phyloP scores from a whole-genome alignment of 2,329 filamentous ascomycete species.

The Venturia carpophila region DNA sequence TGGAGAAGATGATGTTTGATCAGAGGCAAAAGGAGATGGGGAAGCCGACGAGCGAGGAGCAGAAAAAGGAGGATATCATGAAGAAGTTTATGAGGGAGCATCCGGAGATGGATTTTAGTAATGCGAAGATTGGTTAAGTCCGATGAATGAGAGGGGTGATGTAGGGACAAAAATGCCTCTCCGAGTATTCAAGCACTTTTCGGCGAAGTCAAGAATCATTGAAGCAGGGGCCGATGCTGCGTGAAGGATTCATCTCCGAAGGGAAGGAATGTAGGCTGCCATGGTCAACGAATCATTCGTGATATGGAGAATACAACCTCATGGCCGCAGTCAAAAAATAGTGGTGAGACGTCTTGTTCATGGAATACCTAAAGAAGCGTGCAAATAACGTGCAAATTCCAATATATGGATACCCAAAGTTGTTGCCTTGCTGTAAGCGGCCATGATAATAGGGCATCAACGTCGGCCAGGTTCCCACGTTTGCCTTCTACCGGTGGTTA shows the following conservation, averaged over 20 bases:
- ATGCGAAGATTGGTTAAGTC: conserved; percentile 49
- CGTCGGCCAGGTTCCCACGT: too few species aligned
- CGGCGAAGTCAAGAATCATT: not conserved
- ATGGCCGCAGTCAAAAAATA: not conserved
- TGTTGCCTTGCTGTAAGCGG: too few species aligned
- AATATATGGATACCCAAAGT: too few species aligned
- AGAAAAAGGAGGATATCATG: conserved; percentile 88
- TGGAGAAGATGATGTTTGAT: conserved; percentile 99
- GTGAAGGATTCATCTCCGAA: not conserved
- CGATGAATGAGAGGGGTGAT: not conserved
- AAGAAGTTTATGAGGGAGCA: conserved; percentile 83
- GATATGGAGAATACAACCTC: not conserved
- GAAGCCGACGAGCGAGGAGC: conserved; percentile 82
- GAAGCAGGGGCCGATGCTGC: not conserved
- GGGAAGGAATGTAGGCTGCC: not conserved
- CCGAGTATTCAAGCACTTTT: not conserved
- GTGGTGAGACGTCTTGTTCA: not conserved
- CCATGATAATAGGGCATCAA: too few species aligned
- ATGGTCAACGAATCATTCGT: not conserved
- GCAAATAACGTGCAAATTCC: too few species aligned
- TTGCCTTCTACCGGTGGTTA: too few species aligned
- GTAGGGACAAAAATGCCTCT: not conserved
- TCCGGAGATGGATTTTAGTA: conserved; percentile 63
- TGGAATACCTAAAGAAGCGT: too few species aligned
- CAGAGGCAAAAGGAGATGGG: conserved; percentile 94